Evolutionary conservation across 176 grass and related monocot genomes (phyloP).

Genomic region (Musa itinerans): DNA sequence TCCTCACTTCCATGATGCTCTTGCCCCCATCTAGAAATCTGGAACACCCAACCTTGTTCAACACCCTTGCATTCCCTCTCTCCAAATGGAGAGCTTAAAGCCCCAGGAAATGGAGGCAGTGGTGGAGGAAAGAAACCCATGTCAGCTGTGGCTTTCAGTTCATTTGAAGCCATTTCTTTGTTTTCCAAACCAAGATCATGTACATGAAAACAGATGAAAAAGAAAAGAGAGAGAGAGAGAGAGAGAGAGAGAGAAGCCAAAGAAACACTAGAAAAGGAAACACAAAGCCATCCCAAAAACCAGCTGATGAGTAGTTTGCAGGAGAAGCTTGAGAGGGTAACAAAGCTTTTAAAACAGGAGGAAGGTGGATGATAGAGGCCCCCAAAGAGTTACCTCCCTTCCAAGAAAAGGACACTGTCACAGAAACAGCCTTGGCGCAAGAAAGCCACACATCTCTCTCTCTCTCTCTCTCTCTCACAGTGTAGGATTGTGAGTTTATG

Average conservation of each 20-base stretch:
- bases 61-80: neutral
- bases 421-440: neutral
- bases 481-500: neutral
- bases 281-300: too few species aligned
- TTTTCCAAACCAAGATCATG: neutral
- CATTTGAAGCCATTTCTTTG: neutral
- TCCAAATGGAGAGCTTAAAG: neutral
- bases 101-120: too few species aligned
- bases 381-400: too few species aligned
- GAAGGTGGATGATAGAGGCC: neutral
- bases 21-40: neutral
- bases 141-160: neutral
- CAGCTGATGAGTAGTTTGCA: too few species aligned
- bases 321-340: neutral
- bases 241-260: neutral
- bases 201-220: too few species aligned
- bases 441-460: neutral
- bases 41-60: neutral
- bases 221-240: too few species aligned
- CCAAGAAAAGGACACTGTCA: too few species aligned
- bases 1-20: neutral
- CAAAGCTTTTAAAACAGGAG: neutral
- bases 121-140: neutral
- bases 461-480: neutral
- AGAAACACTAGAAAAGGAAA: too few species aligned